Evolutionary conservation across 495 filamentous ascomycete species (phyloP).

Genomic region (Hyaloscypha finlandica): DNA sequence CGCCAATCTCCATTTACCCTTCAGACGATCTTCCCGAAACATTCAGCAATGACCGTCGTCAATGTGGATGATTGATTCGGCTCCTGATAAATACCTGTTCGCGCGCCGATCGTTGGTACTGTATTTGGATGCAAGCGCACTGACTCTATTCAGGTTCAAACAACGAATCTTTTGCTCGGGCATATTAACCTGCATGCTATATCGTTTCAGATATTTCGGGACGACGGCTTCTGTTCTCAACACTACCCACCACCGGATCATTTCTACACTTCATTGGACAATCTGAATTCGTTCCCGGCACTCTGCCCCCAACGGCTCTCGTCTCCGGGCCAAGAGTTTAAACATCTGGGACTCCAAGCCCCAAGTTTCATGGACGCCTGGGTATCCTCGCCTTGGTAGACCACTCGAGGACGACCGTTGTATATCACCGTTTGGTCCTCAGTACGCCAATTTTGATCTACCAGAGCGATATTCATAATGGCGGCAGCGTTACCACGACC

Average conservation of each 20-base stretch:
- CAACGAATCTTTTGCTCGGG: conserved; percentile 24
- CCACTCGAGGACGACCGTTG: conserved; percentile 6
- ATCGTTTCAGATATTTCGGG: conserved; percentile 25
- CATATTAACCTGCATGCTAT: conserved; percentile 31
- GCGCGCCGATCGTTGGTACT: conserved; percentile 11
- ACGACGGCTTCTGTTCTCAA: conserved; percentile 17
- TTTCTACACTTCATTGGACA: conserved; percentile 22
- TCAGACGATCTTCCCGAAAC: neutral
- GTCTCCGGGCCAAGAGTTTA: conserved; percentile 18
- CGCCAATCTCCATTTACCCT: conserved; percentile 3
- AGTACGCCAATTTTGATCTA: neutral
- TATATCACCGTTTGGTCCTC: conserved; percentile 21
- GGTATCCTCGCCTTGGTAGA: conserved; percentile 16
- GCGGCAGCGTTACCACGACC: conserved; percentile 66
- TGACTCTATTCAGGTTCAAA: conserved; percentile 23
- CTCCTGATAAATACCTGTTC: conserved; percentile 12
- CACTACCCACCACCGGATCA: neutral
- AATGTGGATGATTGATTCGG: neutral
- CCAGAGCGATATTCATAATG: conserved; percentile 41
- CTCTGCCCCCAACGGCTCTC: conserved; percentile 7
- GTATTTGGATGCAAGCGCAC: conserved; percentile 23
- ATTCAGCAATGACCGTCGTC: neutral
- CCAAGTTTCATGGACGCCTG: conserved; percentile 30
- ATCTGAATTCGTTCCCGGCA: neutral
- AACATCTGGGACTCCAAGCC: conserved; percentile 15